phyloP scores from a whole-genome alignment of 768 basidiomycete species.

The Auricularia sp. region DNA sequence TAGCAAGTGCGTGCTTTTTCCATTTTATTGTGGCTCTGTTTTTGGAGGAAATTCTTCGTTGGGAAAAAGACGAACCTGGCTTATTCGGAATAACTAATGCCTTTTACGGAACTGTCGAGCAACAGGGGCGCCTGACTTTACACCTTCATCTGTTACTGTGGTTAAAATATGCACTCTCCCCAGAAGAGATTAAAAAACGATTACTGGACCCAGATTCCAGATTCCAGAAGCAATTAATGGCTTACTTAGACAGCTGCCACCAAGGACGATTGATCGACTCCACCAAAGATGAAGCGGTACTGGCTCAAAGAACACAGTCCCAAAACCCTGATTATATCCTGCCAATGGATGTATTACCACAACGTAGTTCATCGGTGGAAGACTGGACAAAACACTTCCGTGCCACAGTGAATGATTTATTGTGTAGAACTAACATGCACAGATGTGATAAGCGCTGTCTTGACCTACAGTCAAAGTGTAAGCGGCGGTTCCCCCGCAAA shows the following conservation, averaged over 20 bases:
- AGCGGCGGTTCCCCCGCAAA: conserved; percentile 25
- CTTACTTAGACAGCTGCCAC: conserved; percentile 23
- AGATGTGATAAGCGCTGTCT: conserved; percentile 18
- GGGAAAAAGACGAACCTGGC: conserved; percentile 9
- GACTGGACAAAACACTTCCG: conserved; percentile 5
- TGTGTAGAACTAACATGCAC: conserved; percentile 22
- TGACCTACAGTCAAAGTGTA: conserved; percentile 21
- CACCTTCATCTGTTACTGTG: conserved; percentile 31
- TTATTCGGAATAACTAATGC: conserved; percentile 21
- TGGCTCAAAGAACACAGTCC: neutral
- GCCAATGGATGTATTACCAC: too few species aligned
- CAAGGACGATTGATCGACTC: conserved; percentile 23
- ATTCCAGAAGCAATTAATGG: conserved; percentile 26
- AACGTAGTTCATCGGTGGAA: neutral
- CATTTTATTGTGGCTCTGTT: neutral
- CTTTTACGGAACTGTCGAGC: conserved; percentile 32
- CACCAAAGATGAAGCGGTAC: conserved; percentile 10
- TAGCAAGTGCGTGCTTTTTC: conserved; percentile 3
- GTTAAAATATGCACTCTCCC: conserved; percentile 13
- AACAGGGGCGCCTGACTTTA: conserved; percentile 27
- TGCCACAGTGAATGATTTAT: conserved; percentile 19
- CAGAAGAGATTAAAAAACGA: conserved; percentile 18
- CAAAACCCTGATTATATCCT: too few species aligned
- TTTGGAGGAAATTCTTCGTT: neutral
- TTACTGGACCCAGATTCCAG: conserved; percentile 32